Conservation (phyloP, 495 filamentous ascomycete genomes). For the Aspergillus hancockii region DNA sequence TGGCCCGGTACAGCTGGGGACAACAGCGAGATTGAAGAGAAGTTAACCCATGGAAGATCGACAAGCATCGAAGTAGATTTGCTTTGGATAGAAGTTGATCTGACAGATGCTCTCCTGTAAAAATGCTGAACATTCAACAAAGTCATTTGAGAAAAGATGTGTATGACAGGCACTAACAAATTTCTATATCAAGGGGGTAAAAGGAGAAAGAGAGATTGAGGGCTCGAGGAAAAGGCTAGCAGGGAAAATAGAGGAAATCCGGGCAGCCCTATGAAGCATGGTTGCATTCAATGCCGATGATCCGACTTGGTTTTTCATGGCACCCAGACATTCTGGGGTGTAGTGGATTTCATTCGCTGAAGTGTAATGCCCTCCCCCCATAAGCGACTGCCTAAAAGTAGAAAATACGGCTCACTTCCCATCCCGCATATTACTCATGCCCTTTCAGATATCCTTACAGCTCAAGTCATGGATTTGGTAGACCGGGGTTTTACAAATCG, state of each 20-base stretch:
- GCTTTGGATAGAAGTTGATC: background rate
- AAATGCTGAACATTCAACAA: background rate
- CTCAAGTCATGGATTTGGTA: background rate
- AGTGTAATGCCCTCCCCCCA: background rate
- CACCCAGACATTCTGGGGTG: background rate
- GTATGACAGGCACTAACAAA: background rate
- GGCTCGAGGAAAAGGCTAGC: background rate
- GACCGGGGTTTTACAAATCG: background rate
- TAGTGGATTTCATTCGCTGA: background rate
- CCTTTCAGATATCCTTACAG: background rate
- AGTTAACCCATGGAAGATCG: constrained; percentile 1
- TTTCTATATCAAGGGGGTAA: background rate
- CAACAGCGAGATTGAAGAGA: background rate
- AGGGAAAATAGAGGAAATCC: background rate
- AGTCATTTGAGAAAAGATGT: background rate
- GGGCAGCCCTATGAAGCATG: background rate
- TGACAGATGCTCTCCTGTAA: background rate
- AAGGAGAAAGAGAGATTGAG: background rate
- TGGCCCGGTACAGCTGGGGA: constrained; percentile 1
- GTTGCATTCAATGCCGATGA: background rate
- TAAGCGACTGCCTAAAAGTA: background rate
- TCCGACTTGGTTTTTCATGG: constrained; percentile 1
- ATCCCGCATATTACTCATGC: background rate
- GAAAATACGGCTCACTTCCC: background rate
- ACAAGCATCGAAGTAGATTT: background rate